These are phyloP conservation scores for Phlebiopsis gigantea DNA, from an alignment of 768 basidiomycete genomes.

Conservation along the genomic window DNA sequence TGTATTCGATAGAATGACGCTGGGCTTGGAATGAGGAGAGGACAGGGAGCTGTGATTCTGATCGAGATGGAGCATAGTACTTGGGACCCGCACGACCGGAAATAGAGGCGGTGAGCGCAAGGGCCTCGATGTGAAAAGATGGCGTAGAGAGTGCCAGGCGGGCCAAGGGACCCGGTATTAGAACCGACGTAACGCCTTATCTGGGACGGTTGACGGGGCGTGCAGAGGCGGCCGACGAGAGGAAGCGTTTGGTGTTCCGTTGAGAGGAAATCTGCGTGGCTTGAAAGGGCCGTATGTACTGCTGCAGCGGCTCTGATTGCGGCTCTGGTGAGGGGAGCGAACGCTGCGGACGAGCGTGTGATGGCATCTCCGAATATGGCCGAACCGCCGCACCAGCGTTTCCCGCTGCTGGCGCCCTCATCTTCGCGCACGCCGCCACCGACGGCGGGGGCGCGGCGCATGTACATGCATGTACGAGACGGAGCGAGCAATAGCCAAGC, in stretches of 20 bases:
- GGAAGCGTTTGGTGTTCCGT: background rate
- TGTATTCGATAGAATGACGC: slow-evolving; percentile 20
- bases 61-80: slow-evolving; percentile 32
- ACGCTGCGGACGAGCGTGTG: slow-evolving; percentile 10
- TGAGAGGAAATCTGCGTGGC: background rate
- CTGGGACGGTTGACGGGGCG: background rate
- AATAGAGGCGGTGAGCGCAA: slow-evolving; percentile 17
- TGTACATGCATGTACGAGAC: background rate
- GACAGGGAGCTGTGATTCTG: slow-evolving; percentile 24
- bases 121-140: slow-evolving; percentile 15
- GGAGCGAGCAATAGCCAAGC: background rate
- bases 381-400: slow-evolving; percentile 6
- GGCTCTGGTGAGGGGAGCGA: slow-evolving; percentile 10
- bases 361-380: slow-evolving; percentile 14
- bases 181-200: slow-evolving; percentile 15
- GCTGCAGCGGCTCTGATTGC: slow-evolving; percentile 9
- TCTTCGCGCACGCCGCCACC: background rate
- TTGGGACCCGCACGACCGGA: slow-evolving; percentile 16
- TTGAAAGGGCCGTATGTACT: background rate
- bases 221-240: background rate
- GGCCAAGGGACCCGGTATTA: slow-evolving; percentile 14
- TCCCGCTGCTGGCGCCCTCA: slow-evolving; percentile 2
- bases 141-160: slow-evolving; percentile 14
- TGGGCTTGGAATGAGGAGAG: slow-evolving; percentile 18
- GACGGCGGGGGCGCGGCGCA: background rate